phyloP scores from a whole-genome alignment of 805 yeast species.

The Kodamaea laetipori region DNA sequence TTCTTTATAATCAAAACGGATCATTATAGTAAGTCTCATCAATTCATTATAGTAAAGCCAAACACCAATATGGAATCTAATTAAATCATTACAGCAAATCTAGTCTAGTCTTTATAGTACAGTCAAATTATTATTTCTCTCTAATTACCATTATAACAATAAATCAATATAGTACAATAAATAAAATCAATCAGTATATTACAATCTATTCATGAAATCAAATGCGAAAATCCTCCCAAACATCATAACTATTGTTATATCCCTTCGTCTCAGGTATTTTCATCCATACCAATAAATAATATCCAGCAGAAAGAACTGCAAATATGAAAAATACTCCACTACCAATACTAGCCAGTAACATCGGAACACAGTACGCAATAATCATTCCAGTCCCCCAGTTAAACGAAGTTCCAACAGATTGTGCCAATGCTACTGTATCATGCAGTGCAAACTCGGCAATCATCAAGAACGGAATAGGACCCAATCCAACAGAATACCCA shows the following conservation, averaged over 20 bases:
- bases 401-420: slow-evolving; percentile 35
- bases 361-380: slow-evolving; percentile 37
- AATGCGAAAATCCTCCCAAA: slow-evolving; percentile 29
- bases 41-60: no score
- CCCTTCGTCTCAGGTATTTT: slow-evolving; percentile 40
- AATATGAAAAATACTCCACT: slow-evolving; percentile 35
- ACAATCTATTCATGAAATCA: no score
- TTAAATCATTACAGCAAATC: no score
- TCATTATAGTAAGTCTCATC: no score
- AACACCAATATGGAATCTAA: no score
- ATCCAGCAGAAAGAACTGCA: slow-evolving; percentile 21
- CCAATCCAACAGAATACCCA: slow-evolving; percentile 38
- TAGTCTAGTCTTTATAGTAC: no score
- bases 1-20: no score
- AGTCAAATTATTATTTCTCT: no score
- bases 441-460: slow-evolving; percentile 36
- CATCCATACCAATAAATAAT: slow-evolving; percentile 21
- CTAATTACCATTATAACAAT: no score
- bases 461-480: slow-evolving; percentile 43
- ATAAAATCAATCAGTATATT: slow-evolving; percentile 4
- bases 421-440: slow-evolving; percentile 36
- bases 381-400: slow-evolving; percentile 39
- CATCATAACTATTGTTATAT: slow-evolving; percentile 25
- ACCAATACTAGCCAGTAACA: slow-evolving; percentile 26
- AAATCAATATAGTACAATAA: no score